Percentiles rank a stretch among this genome's conserved stretches.
Evolutionary conservation across 2,329 filamentous ascomycete genomes (phyloP).

Genomic region (Calycina marina): DNA sequence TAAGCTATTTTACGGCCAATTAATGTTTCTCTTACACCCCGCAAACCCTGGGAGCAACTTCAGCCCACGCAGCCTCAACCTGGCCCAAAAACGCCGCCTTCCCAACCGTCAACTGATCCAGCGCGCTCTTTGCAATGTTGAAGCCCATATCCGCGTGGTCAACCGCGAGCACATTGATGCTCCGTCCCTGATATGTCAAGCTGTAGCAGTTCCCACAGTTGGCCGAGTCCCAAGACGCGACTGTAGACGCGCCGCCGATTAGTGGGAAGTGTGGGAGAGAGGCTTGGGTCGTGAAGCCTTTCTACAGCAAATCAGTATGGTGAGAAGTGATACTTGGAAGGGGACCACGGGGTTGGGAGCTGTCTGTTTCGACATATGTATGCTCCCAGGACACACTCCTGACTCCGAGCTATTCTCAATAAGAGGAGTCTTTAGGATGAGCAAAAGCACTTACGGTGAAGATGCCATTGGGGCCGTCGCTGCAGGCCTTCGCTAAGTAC

Average conservation of each 20-base stretch:
- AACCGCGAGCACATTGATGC: slow-evolving; percentile 39
- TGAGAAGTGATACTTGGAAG: too few species aligned
- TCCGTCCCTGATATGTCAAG: slow-evolving; percentile 34
- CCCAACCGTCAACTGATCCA: slow-evolving; percentile 40
- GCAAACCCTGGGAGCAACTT: slow-evolving; percentile 32
- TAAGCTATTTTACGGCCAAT: too few species aligned
- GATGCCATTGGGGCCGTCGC: slow-evolving; percentile 52
- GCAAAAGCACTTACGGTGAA: too few species aligned
- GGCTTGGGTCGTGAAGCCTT: slow-evolving; percentile 34
- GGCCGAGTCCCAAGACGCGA: slow-evolving; percentile 38
- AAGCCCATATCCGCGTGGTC: slow-evolving; percentile 36
- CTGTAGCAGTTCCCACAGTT: slow-evolving; percentile 46
- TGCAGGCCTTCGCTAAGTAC: too few species aligned
- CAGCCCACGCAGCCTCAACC: slow-evolving; percentile 32
- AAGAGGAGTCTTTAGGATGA: too few species aligned
- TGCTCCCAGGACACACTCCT: too few species aligned
- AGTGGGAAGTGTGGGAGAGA: slow-evolving; percentile 35
- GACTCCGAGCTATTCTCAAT: too few species aligned
- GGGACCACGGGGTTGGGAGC: too few species aligned
- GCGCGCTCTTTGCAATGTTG: slow-evolving; percentile 40
- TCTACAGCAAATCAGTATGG: too few species aligned
- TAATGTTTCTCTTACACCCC: slow-evolving; percentile 23
- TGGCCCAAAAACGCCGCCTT: slow-evolving; percentile 35
- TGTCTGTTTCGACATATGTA: too few species aligned
- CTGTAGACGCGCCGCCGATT: slow-evolving; percentile 37